Base-by-base conservation (phyloP, 2,329 filamentous ascomycete genomes). In the Whalleya microplaca region DNA sequence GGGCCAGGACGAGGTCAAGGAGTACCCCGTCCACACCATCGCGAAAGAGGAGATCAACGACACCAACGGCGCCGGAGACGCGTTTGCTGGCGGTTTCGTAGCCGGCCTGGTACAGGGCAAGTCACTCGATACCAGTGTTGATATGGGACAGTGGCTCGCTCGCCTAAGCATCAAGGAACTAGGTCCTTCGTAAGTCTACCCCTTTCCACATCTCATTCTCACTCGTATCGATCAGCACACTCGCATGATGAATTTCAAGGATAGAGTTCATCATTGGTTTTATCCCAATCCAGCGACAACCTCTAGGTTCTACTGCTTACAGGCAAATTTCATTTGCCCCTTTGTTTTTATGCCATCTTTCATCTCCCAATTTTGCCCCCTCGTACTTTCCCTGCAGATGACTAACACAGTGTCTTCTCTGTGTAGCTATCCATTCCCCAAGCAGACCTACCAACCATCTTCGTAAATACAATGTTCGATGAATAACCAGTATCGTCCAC, bases 71-170 rank as follows among this genome's bases (percentile, higher is more conserved):
- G 95, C 95, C 61, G 95, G 92, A 73, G 95, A 99, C 73, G 94
- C 95, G 51, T 99, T 99, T 71, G 94, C 95, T 56, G 95, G 92
- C 72, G 95, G 95, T 63, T 92, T 99, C 78, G 82, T 91, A 54
- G 95, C 95, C 51, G 95, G 93, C 72, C 81, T 98, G 63, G 88
- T 96, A 61, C 83, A 94, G 76, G 92, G 90, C 75, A 91, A 95
- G 80, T 74, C 85, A 52, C 82, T 99, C 48, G 87, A 90, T 68
- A 85, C 87, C 65, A 84, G 84, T 70, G 84, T 99, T 67, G 90
- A 97, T 75, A 91, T 95, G 84, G 95, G 95, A 64, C 93, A 97
- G 78, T 99, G 95, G 95, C 85, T 99, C 65, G 95, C 95, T 48
- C 89, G 89, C 71, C 82, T 96, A 70, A 95, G 92, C 82, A 94